phyloP scores from a whole-genome alignment of 768 basidiomycete species.

The Podaxis sp. region DNA sequence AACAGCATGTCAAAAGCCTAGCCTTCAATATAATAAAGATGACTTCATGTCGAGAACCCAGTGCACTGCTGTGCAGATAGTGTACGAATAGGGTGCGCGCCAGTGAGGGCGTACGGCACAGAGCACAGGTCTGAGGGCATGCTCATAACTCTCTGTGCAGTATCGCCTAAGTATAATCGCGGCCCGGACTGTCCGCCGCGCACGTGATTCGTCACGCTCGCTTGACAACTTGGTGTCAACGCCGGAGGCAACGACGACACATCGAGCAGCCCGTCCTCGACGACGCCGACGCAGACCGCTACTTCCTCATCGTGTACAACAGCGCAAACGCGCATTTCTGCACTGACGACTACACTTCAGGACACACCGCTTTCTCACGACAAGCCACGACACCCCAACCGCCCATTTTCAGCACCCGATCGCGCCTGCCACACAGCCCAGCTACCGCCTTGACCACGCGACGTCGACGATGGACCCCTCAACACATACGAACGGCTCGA shows the following conservation, averaged over 20 bases:
- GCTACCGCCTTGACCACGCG: neutral
- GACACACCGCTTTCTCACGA: neutral
- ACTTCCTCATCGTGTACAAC: neutral
- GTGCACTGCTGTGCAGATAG: neutral
- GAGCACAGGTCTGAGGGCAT: neutral
- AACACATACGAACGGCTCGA: constrained; percentile 23
- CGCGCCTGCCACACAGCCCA: neutral
- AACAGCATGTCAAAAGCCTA: neutral
- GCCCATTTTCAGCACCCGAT: neutral
- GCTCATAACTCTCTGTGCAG: neutral
- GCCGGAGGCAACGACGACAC: neutral
- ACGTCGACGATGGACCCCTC: constrained; percentile 20
- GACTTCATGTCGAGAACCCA: neutral
- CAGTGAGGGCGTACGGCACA: neutral
- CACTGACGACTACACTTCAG: neutral
- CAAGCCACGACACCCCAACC: neutral
- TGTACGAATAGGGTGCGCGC: neutral
- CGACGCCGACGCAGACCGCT: neutral
- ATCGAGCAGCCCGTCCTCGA: neutral
- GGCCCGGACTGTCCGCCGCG: too few relatives aligned
- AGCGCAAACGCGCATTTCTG: neutral
- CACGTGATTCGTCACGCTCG: too few relatives aligned
- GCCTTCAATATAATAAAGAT: neutral
- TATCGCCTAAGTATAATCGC: too few relatives aligned
- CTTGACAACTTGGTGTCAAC: neutral